Evolutionary conservation across 2,329 filamentous ascomycete genomes (phyloP), one percentile per base, ranked within the genome.

Genomic region (Trichoderma endophyticum): DNA sequence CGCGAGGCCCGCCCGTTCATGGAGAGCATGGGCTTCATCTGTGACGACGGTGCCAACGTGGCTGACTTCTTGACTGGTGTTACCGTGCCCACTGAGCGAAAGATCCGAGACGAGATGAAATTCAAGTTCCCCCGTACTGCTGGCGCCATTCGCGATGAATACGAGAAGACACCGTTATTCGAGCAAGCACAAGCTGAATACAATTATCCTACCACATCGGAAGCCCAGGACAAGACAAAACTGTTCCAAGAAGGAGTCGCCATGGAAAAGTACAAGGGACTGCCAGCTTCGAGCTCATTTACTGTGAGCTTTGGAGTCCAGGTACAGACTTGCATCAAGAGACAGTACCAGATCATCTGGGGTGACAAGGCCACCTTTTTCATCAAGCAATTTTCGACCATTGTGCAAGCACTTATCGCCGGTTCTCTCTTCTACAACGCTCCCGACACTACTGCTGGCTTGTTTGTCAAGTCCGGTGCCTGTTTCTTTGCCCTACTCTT

Each of bases 341-440:
- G 91, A 5, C 89, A 92, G 74, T 92, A 91, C 73, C 88, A 91
- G 75, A 89, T 92, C 32, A 76, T 92, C 1, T 88, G 86, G 84
- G 90, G 90, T 54, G 89, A 92, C 78, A 90, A 89, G 75, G 83
- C 86, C 0, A 90, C 88, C 0, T 88, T 91, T 51, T 75, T 90
- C 73, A 89, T 91, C 80, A 91, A 90, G 77, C 89, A 91, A 75
- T 79, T 83, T 6, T 85, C 86, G 0, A 89, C 87, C 1, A 76
- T 92, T 8, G 75, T 84, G 0, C 88, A 91, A 75, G 89, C 90
- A 0, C 79, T 93, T 6, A 87, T 92, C 71, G 84, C 86, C 2
- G 90, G 90, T 7, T 92, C 90, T 0, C 83, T 92, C 4, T 93
- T 93, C 80, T 93, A 92, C 80, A 85, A 90, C 70, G 87, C 90